Evolutionary conservation across 2,329 filamentous ascomycete species (phyloP), one percentile per base, ranked within the genome.

Genomic region (Xylariales sp.): DNA sequence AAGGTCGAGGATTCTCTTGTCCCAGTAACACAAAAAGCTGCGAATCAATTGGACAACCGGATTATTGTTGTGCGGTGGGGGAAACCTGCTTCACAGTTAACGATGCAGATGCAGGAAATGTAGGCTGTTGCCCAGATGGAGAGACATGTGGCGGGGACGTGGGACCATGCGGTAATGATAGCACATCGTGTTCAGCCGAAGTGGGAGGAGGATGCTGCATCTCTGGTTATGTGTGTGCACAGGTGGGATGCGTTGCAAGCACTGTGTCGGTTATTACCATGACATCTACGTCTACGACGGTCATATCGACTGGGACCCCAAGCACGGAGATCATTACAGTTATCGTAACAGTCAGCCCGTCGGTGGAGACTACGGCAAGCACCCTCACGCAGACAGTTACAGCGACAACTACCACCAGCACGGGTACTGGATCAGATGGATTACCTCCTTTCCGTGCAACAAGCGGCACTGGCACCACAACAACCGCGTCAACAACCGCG

Each of bases 191-290:
- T 54, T 69, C 80, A 0, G 69, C 76, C 6, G 71, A 72, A 23
- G 57, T 81, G 0, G 85, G 85, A 4, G 85, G 85, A 12, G 86
- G 85, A 3, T 91, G 86, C 54, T 91, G 86, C 55, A 78, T 89
- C 10, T 69, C 79, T 1, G 84, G 83, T 5, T 89, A 78, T 52
- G 67, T 75, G 2, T 91, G 86, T 50, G 68, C 77, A 40, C 81
- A 81, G 14, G 65, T 81, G 40, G 86, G 85, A 17, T 91, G 86
- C 81, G 56, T 67, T 29, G 51, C 51, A 11, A 60, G 54, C 37
- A 49, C 56, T 28, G 46, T 53, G 16, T 53, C 54, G n/a, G 43
- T 50, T 11, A 53, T 53, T 20, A 67, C 62, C 14, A 52, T 63
- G 2, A 67, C 65, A 4, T 64, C 59, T 11, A 65, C 65, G 2